Conservation (phyloP, 129 eudicot species). For the Artemisia annua region DNA sequence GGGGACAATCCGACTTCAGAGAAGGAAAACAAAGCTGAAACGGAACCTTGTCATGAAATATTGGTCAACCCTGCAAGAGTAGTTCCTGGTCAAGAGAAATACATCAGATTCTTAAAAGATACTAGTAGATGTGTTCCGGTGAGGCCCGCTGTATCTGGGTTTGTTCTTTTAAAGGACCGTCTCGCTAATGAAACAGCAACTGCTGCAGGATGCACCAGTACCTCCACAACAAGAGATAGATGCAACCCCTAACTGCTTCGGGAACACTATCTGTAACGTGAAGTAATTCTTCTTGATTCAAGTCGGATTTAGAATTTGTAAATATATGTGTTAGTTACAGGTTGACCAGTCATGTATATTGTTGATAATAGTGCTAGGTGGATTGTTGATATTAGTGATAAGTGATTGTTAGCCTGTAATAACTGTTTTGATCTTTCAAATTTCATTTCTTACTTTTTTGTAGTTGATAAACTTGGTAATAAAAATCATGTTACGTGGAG, state of each 20-base stretch:
- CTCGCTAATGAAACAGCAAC: too few relatives aligned
- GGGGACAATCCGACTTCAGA: constrained; percentile 58
- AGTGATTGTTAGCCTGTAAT: constrained; percentile 3
- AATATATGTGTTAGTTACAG: background rate
- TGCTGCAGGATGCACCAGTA: too few relatives aligned
- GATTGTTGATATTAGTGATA: background rate
- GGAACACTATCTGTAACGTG: too few relatives aligned
- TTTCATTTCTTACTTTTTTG: background rate
- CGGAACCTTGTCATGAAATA: constrained; percentile 68
- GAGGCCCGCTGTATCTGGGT: constrained; percentile 79
- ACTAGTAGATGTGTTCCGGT: constrained; percentile 79
- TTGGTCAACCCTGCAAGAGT: constrained; percentile 88
- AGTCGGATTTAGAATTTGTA: too few relatives aligned
- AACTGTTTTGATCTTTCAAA: background rate
- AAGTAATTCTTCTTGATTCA: too few relatives aligned
- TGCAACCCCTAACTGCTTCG: too few relatives aligned
- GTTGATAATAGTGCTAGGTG: too few relatives aligned
- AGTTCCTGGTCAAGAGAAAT: constrained; percentile 89
- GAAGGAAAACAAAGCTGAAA: constrained; percentile 80
- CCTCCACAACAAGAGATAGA: too few relatives aligned
- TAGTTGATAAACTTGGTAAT: background rate
- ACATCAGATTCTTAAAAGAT: constrained; percentile 67
- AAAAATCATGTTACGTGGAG: too few relatives aligned
- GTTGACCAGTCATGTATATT: background rate
- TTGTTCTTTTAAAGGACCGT: constrained; percentile 71